These are phyloP conservation scores for Aegilops longissima DNA, from an alignment of 176 grass and related monocot genomes.

Conservation along the genomic window DNA sequence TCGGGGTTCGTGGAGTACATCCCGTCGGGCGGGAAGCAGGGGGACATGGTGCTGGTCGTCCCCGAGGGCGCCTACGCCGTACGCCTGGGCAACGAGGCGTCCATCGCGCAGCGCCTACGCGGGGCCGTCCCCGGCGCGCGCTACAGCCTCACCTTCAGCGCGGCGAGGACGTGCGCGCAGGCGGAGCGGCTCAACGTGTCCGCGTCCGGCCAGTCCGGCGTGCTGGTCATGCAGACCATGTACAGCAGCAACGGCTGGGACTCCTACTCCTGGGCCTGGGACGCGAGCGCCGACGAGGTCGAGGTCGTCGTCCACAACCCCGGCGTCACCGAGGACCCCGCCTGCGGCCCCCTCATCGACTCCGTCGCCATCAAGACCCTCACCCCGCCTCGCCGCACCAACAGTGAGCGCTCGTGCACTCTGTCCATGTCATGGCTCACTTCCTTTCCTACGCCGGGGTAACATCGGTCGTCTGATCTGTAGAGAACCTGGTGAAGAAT, in stretches of 20 bases:
- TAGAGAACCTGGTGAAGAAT: constrained; percentile 88
- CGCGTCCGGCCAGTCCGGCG: constrained; percentile 56
- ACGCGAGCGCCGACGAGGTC: constrained; percentile 38
- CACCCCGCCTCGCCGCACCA: constrained; percentile 53
- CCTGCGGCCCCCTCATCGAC: constrained; percentile 83
- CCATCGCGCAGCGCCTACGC: constrained; percentile 59
- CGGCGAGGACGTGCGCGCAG: constrained; percentile 85
- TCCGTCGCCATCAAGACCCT: constrained; percentile 75
- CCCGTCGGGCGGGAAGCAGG: constrained; percentile 70
- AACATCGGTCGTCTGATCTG: not conserved
- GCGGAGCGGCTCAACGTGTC: constrained; percentile 72
- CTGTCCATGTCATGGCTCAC: not conserved
- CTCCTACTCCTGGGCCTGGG: constrained; percentile 87
- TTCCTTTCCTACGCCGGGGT: not conserved
- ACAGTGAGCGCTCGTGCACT: constrained; percentile 35
- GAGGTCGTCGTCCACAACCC: constrained; percentile 83
- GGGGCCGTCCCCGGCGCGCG: constrained; percentile 31
- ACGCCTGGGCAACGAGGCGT: constrained; percentile 84
- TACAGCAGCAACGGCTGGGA: constrained; percentile 98
- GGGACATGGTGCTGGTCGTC: constrained; percentile 75
- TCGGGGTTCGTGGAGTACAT: constrained; percentile 88
- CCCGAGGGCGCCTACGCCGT: constrained; percentile 79
- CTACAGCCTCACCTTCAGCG: constrained; percentile 85
- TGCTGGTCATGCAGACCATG: constrained; percentile 80
- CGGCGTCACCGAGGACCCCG: constrained; percentile 69